Conservation (phyloP, 805 yeast species). For the Barnettozyma sp. region DNA sequence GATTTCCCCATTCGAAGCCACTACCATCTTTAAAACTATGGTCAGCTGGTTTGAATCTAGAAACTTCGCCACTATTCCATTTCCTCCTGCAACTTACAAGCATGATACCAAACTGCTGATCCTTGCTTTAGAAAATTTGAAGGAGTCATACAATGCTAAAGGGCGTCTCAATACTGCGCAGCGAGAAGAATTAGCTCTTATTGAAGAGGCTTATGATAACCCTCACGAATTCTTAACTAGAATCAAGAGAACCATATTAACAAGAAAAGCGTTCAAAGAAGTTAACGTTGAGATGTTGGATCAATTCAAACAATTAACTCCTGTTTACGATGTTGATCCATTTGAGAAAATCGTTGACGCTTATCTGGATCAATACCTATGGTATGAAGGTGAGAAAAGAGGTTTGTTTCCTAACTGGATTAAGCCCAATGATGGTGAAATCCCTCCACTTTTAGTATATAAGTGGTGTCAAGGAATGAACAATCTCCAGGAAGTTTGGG, state of each 20-base stretch:
- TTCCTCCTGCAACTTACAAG: conserved; percentile 87
- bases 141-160: conserved; percentile 69
- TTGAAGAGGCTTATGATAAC: conserved; percentile 94
- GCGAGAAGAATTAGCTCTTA: conserved; percentile 85
- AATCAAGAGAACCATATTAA: conserved; percentile 70
- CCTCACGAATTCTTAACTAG: conserved; percentile 90
- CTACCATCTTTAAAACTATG: conserved; percentile 76
- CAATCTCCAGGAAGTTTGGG: conserved; percentile 75
- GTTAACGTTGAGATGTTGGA: conserved; percentile 87
- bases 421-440: conserved; percentile 89
- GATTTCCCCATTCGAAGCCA: conserved; percentile 82
- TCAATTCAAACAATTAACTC: conserved; percentile 72
- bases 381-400: conserved; percentile 92
- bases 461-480: conserved; percentile 93
- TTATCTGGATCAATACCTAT: conserved; percentile 86
- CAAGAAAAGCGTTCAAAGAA: conserved; percentile 91
- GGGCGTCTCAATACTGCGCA: conserved; percentile 79
- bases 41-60: conserved; percentile 87
- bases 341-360: conserved; percentile 95
- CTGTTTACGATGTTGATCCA: conserved; percentile 86
- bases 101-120: conserved; percentile 89
- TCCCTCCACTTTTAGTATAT: conserved; percentile 85
- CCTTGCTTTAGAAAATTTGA: conserved; percentile 81
- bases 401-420: conserved; percentile 92
- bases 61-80: conserved; percentile 80